Evolutionary conservation across 306 rosid species (phyloP).

Genomic region (Styphnolobium japonicum): DNA sequence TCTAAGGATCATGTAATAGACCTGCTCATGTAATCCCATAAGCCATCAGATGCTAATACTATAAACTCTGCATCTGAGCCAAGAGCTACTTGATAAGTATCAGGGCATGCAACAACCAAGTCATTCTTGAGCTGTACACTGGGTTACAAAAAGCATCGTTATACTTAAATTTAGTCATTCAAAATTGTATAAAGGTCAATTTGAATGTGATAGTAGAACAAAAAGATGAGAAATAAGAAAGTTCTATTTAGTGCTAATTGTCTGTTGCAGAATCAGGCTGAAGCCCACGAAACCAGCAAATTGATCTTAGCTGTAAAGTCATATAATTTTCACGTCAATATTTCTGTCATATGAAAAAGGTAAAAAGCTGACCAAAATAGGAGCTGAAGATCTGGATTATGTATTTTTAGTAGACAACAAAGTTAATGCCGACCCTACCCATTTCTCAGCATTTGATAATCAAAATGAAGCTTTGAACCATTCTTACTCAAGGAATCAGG

Average conservation of each 20-base stretch:
- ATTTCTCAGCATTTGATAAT: constrained; percentile 9
- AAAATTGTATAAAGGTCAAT: not conserved
- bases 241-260: not conserved
- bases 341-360: not conserved
- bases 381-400: not conserved
- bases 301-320: not conserved
- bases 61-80: constrained; percentile 77
- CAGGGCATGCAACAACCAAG: constrained; percentile 82
- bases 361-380: not conserved
- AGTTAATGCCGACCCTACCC: not conserved
- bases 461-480: constrained; percentile 1
- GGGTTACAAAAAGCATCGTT: constrained; percentile 24
- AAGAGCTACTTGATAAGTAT: constrained; percentile 71
- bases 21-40: constrained; percentile 98
- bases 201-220: not conserved
- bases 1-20: constrained; percentile 27
- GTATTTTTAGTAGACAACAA: not conserved
- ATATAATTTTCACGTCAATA: not conserved
- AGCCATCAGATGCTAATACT: constrained; percentile 93
- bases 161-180: not conserved
- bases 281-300: not conserved
- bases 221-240: not conserved
- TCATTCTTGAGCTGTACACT: constrained; percentile 79
- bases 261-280: not conserved
- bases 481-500: not conserved